These are phyloP conservation scores for Cryptosporidium felis DNA, from an alignment of 169 alveolate genomes.

Conservation along the genomic window DNA sequence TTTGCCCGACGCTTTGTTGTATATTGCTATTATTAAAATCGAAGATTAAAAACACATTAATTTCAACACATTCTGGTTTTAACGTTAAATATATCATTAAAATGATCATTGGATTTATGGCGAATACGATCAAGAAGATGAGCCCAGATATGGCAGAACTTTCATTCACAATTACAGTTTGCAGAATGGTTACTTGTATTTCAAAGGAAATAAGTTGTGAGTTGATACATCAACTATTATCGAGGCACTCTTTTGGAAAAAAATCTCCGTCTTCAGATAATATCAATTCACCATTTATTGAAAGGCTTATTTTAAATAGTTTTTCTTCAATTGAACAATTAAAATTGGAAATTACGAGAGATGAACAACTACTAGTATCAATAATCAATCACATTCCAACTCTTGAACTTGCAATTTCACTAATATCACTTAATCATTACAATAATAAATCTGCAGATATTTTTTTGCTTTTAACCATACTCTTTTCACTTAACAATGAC, in stretches of 20 bases:
- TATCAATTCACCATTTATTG: constrained; percentile 10
- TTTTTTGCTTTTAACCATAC: not conserved
- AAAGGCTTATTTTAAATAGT: constrained; percentile 32
- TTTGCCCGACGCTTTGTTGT: constrained; percentile 7
- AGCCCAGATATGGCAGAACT: constrained; percentile 69
- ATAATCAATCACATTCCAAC: constrained; percentile 20
- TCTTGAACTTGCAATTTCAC: constrained; percentile 23
- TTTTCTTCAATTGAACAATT: constrained; percentile 47
- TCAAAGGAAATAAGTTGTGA: not conserved
- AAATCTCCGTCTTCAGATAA: not conserved
- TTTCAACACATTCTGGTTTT: not conserved
- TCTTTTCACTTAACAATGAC: constrained; percentile 10
- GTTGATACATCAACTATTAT: not conserved
- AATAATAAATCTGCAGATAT: not conserved
- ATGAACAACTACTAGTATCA: constrained; percentile 10
- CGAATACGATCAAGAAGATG: constrained; percentile 20
- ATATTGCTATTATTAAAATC: constrained; percentile 4
- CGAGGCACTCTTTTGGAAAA: not conserved
- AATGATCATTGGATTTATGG: not conserved
- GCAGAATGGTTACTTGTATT: not conserved
- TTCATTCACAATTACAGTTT: constrained; percentile 18
- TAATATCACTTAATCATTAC: not conserved
- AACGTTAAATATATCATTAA: not conserved
- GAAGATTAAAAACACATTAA: not conserved
- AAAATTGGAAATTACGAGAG: constrained; percentile 10